phyloP scores from a whole-genome alignment of 2,329 filamentous ascomycete species.

The Phialemoniopsis sp. region DNA sequence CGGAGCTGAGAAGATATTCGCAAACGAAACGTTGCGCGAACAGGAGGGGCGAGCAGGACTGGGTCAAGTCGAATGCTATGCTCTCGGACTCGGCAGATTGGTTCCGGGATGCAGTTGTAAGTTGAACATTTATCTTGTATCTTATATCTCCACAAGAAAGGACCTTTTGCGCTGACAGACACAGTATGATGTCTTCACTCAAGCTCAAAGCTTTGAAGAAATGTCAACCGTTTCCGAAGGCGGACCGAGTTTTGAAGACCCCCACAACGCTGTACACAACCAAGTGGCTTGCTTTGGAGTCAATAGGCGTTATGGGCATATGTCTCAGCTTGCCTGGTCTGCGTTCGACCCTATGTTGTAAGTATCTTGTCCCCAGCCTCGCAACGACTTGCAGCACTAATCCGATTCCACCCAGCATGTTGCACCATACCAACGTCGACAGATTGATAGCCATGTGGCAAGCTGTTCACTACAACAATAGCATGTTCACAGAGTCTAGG shows the following conservation, averaged over 20 bases:
- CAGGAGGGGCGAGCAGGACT: conserved; percentile 26
- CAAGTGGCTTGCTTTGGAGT: conserved; percentile 26
- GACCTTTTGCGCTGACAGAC: no score
- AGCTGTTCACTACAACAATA: conserved; percentile 27
- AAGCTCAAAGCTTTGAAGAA: conserved; percentile 26
- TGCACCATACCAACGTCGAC: conserved; percentile 56
- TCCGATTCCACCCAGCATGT: conserved; percentile 26
- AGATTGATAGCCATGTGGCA: conserved; percentile 51
- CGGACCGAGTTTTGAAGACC: conserved; percentile 36
- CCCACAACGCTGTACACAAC: conserved; percentile 39
- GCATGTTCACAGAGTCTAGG: conserved; percentile 22
- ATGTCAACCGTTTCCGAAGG: conserved; percentile 33
- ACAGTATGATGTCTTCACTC: conserved; percentile 38
- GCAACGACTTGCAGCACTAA: background rate
- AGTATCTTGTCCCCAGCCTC: conserved; percentile 10
- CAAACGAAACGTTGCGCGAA: conserved; percentile 34
- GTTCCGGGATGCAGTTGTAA: no score
- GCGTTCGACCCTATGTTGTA: conserved; percentile 45
- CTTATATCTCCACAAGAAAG: no score
- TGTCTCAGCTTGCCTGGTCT: conserved; percentile 31
- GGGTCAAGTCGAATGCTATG: no score
- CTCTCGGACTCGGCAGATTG: no score
- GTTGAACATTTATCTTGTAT: no score
- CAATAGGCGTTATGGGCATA: conserved; percentile 19
- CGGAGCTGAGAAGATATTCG: conserved; percentile 16